Conservation (phyloP, 2,329 filamentous ascomycete species). For the Phyllachora maydis region DNA sequence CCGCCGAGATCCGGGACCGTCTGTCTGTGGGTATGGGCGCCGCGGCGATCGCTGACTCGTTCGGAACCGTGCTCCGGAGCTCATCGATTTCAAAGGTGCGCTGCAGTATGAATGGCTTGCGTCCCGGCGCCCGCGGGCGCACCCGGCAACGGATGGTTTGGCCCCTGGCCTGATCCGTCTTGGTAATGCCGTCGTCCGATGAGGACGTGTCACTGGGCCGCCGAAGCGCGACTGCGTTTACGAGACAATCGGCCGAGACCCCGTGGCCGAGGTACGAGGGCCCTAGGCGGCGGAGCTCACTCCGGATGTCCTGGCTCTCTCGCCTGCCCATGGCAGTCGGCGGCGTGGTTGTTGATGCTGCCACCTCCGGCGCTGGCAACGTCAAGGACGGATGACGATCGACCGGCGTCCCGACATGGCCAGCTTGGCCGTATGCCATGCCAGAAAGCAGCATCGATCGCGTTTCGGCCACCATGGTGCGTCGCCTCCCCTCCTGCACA, state of each 20-base stretch:
- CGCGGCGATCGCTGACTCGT: conserved; percentile 8
- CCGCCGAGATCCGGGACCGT: too few species aligned
- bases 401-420: conserved; percentile 1
- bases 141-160: conserved; percentile 23
- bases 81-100: conserved; percentile 27
- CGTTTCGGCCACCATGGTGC: conserved; percentile 10
- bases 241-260: conserved; percentile 21
- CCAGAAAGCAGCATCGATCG: conserved; percentile 12
- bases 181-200: conserved; percentile 3
- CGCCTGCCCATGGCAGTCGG: conserved; percentile 5
- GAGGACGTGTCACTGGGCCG: conserved; percentile 10
- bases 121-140: conserved; percentile 16
- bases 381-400: conserved; percentile 9
- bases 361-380: conserved; percentile 1
- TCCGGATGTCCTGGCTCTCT: conserved; percentile 8
- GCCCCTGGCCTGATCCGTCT: conserved; percentile 6
- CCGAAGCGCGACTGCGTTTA: conserved; percentile 19
- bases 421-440: conserved; percentile 4
- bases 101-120: conserved; percentile 24
- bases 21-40: too few species aligned
- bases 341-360: too few species aligned
- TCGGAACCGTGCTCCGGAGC: conserved; percentile 22
- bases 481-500: conserved; percentile 6
- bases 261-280: conserved; percentile 17
- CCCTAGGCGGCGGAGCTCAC: conserved; percentile 19